phyloP scores from a whole-genome alignment of 2,329 filamentous ascomycete species.

The Alternaria arbusti region DNA sequence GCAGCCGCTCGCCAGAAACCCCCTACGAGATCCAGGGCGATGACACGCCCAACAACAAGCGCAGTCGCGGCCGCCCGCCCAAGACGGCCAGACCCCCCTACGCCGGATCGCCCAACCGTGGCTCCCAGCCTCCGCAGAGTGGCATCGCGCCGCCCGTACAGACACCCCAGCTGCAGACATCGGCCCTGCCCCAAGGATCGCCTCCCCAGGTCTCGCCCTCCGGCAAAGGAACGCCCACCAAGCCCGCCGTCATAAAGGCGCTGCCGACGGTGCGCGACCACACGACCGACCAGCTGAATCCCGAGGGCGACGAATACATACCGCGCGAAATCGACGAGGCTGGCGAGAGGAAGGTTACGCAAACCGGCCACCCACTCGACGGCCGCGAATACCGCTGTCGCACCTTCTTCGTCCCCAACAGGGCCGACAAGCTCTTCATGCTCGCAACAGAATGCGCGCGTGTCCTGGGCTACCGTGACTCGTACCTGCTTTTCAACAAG shows the following conservation, averaged over 20 bases:
- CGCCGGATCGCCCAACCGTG: conserved; percentile 62
- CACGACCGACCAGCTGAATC: conserved; percentile 91
- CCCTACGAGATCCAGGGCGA: conserved; percentile 45
- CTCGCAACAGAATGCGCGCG: conserved; percentile 95
- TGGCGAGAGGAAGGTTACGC: conserved; percentile 91
- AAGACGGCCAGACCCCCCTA: conserved; percentile 56
- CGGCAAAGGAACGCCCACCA: conserved; percentile 76
- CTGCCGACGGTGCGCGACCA: conserved; percentile 95
- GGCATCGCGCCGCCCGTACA: conserved; percentile 58
- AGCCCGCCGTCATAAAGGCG: conserved; percentile 83
- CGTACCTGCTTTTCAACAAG: conserved; percentile 98
- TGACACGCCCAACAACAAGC: conserved; percentile 20
- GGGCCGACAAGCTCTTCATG: conserved; percentile 97
- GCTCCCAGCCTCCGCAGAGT: conserved; percentile 56
- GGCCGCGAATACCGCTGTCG: conserved; percentile 88
- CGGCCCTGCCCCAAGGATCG: conserved; percentile 57
- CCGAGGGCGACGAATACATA: conserved; percentile 91
- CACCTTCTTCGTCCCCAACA: conserved; percentile 89
- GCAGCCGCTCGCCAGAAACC: conserved; percentile 51
- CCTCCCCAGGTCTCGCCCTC: conserved; percentile 69
- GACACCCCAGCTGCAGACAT: conserved; percentile 62
- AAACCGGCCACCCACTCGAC: conserved; percentile 80
- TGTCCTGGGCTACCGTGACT: conserved; percentile 92
- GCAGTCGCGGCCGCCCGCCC: conserved; percentile 63
- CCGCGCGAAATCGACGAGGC: conserved; percentile 91